These are phyloP conservation scores for Pezicula radicicola DNA, from an alignment of 2,329 filamentous ascomycete genomes.

Conservation along the genomic window DNA sequence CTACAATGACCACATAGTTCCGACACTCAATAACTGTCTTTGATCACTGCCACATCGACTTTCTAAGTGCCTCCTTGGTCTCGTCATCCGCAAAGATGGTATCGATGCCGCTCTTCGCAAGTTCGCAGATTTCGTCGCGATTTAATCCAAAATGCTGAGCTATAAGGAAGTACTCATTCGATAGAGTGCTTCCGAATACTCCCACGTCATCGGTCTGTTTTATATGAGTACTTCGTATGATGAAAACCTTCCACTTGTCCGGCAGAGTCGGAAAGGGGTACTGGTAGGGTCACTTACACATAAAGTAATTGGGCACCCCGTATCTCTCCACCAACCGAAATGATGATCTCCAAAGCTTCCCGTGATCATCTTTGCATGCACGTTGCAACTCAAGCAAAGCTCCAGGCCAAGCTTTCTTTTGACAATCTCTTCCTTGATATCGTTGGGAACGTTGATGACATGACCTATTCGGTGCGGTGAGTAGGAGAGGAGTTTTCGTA, in stretches of 20 bases:
- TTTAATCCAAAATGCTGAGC: conserved; percentile 65
- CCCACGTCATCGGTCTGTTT: conserved; percentile 78
- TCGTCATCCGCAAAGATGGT: conserved; percentile 63
- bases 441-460: conserved; percentile 69
- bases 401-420: conserved; percentile 62
- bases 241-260: neutral
- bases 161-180: conserved; percentile 73
- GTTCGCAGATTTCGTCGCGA: conserved; percentile 41
- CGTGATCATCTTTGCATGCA: conserved; percentile 68
- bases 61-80: conserved; percentile 56
- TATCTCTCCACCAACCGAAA: conserved; percentile 70
- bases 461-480: conserved; percentile 70
- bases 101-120: conserved; percentile 60
- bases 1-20: too few relatives aligned
- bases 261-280: neutral
- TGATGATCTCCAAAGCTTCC: conserved; percentile 68
- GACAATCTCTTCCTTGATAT: conserved; percentile 53
- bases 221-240: neutral
- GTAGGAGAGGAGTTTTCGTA: conserved; percentile 63
- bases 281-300: conserved; percentile 52
- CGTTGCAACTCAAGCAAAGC: conserved; percentile 78
- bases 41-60: conserved; percentile 42
- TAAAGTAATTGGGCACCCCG: conserved; percentile 59
- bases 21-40: too few relatives aligned
- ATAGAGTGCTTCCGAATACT: conserved; percentile 73